phyloP scores from a whole-genome alignment of 1,139 yeast species.

The Lodderomyces jiufengensis region DNA sequence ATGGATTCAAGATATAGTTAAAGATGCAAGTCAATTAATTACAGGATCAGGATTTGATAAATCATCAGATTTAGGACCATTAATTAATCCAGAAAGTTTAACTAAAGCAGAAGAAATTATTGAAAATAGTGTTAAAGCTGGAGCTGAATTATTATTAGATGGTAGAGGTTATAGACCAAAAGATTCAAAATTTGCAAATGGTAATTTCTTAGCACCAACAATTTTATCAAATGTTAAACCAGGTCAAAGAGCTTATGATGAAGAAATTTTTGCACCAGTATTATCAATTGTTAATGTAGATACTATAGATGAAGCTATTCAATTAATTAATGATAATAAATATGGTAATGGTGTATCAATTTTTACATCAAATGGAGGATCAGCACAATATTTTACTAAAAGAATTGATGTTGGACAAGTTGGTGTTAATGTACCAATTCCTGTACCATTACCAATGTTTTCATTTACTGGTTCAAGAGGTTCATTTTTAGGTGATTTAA shows the following conservation, averaged over 20 bases:
- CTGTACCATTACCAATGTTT: conserved; percentile 83
- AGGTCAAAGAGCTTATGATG: conserved; percentile 69
- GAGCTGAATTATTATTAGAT: conserved; percentile 59
- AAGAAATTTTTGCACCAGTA: conserved; percentile 78
- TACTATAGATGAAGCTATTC: conserved; percentile 71
- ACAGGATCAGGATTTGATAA: conserved; percentile 68
- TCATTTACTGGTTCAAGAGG: conserved; percentile 79
- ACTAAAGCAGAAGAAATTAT: conserved; percentile 55
- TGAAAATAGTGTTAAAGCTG: conserved; percentile 52
- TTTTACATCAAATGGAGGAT: conserved; percentile 67
- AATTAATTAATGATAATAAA: conserved; percentile 57
- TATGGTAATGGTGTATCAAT: conserved; percentile 76
- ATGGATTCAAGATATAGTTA: conserved; percentile 62
- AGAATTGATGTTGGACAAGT: conserved; percentile 75
- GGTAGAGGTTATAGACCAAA: conserved; percentile 54
- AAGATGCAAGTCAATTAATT: conserved; percentile 53
- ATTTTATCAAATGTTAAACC: conserved; percentile 61
- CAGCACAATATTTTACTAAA: conserved; percentile 68
- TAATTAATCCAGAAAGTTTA: conserved; percentile 59
- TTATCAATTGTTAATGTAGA: conserved; percentile 61
- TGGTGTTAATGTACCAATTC: conserved; percentile 78
- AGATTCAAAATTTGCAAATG: conserved; percentile 50
- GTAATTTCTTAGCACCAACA: conserved; percentile 76
- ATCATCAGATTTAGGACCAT: conserved; percentile 67
- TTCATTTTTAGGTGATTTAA: conserved; percentile 74